Evolutionary conservation across 2,329 filamentous ascomycete species (phyloP).

Genomic region (Sarocladium strictum): DNA sequence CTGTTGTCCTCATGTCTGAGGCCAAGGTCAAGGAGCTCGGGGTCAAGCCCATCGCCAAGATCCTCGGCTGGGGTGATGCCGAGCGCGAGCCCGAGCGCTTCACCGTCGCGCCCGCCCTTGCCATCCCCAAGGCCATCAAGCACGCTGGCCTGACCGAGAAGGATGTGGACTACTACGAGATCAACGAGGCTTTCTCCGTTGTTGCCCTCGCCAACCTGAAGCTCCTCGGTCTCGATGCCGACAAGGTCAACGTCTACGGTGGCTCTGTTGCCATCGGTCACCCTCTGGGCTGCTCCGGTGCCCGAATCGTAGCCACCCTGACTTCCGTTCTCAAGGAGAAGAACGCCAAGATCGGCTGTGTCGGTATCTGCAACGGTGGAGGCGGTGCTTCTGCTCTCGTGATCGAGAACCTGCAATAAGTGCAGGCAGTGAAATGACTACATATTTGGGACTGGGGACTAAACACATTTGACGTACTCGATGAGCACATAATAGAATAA

Average conservation of each 20-base stretch:
- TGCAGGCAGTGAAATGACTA: background rate
- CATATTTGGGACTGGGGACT: background rate
- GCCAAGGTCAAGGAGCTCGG: conserved; percentile 87
- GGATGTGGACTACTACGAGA: conserved; percentile 89
- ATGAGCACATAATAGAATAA: conserved; percentile 4
- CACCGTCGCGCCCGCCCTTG: conserved; percentile 87
- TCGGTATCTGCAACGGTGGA: conserved; percentile 96
- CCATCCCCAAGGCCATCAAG: conserved; percentile 95
- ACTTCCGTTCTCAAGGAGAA: conserved; percentile 84
- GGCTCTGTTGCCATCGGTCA: conserved; percentile 95
- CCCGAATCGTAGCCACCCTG: conserved; percentile 86
- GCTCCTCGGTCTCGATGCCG: conserved; percentile 69
- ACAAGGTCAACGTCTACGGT: conserved; percentile 92
- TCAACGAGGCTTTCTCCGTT: conserved; percentile 98
- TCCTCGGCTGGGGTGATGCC: conserved; percentile 94
- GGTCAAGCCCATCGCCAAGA: conserved; percentile 90
- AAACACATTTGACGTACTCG: conserved; percentile 1
- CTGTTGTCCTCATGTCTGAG: conserved; percentile 89
- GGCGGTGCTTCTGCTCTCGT: conserved; percentile 92
- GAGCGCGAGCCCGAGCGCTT: conserved; percentile 89
- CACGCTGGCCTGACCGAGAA: conserved; percentile 78
- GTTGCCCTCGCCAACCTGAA: conserved; percentile 96
- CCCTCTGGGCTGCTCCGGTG: conserved; percentile 88
- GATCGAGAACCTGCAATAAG: conserved; percentile 64
- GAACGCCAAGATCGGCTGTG: conserved; percentile 88